Evolutionary conservation across 2,329 filamentous ascomycete species (phyloP), one percentile per base, ranked within the genome.

Genomic region (Scytalidium sp.): DNA sequence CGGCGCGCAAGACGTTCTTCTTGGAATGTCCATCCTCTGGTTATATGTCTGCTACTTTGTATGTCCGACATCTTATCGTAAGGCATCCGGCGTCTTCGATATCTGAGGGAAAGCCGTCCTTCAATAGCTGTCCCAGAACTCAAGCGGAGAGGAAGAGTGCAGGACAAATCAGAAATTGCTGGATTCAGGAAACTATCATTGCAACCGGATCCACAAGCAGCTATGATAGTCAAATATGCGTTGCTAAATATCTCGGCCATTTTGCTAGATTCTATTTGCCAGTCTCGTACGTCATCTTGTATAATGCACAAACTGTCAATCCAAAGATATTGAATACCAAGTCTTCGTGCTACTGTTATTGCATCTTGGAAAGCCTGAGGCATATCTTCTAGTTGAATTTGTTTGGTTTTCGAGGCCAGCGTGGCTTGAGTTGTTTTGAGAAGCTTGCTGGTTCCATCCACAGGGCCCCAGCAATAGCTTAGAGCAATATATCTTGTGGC

Each of bases 261-360:
- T 41, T 52, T 51, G 9, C 53, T 50, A 2, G 60, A 58, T 47
- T 65, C 59, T 11, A 50, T 45, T 29, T 57, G 45, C 62, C 61
- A 64, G 43, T 66, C 64, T 45, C 59, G 47, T 36, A 58, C 45
- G 19, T 60, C 54, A 40, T 64, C 60, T 44, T 68, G 64, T 29
- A 64, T 56, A 19, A 68, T 65, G 43, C 66, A 69, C 1, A 68
- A 50, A 15, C 59, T 57, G 47, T 68, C 65, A 23, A 67, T 62
- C 65, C 65, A 68, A 11, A 68, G 46, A 51, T 66, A 67, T 2
- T 53, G 39, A 11, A 67, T 43, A 1, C 49, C 54, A 19, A 68
- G 55, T 27, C 44, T 49, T 27, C 59, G 50, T 3, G 62, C 57
- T 15, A 64, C 49, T 9, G 45, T 19, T 41, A 66, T 55, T 11